Conservation (phyloP, 495 filamentous ascomycete species). For the Penicillium silybi region DNA sequence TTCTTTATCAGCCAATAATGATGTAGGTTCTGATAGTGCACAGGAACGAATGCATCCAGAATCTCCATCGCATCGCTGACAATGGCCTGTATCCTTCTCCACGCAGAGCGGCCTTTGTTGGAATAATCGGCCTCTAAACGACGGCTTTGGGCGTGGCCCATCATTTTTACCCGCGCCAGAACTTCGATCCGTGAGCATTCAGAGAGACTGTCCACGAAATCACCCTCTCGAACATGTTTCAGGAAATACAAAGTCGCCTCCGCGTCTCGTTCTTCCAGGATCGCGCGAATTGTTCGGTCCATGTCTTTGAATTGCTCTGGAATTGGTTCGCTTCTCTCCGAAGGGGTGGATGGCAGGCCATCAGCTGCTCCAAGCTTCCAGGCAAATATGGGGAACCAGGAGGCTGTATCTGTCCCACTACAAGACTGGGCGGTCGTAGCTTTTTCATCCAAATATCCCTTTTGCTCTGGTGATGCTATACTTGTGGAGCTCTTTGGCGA, state of each 20-base stretch:
- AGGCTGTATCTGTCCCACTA: neutral
- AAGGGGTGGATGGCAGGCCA: neutral
- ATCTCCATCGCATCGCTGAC: neutral
- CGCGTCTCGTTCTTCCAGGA: conserved; percentile 1
- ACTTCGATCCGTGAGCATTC: neutral
- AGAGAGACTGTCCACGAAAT: neutral
- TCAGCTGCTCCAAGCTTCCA: neutral
- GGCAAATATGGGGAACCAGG: neutral
- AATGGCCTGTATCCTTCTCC: neutral
- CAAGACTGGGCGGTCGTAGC: neutral
- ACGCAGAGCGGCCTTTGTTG: neutral
- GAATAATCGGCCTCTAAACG: neutral
- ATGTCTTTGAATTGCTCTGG: neutral
- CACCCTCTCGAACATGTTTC: neutral
- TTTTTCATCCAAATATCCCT: neutral
- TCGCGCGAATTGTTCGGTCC: conserved; percentile 1
- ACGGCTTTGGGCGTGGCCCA: neutral
- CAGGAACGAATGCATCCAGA: conserved; percentile 7
- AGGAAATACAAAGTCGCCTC: neutral
- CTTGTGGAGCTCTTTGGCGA: neutral
- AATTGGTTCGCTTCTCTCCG: neutral
- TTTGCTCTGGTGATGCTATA: neutral
- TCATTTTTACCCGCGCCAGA: neutral
- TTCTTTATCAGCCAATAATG: conserved; percentile 9
- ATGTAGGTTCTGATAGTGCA: conserved; percentile 1